phyloP scores from a whole-genome alignment of 1,139 yeast genomes.

The Hyphopichia fennica region DNA sequence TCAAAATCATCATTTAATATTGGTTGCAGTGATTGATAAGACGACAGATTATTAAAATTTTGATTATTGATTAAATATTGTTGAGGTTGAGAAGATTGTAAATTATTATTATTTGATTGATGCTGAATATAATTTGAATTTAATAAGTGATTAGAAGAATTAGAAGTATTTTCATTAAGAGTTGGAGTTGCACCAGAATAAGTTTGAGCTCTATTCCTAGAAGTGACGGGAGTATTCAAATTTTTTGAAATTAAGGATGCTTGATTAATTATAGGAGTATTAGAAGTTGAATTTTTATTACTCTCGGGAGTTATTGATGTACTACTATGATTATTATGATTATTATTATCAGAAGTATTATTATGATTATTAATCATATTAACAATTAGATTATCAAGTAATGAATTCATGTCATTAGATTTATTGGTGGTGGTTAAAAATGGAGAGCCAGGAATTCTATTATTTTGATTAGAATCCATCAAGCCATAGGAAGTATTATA shows the following conservation, averaged over 20 bases:
- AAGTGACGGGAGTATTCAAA: conserved; percentile 5
- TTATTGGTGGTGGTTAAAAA: conserved; percentile 13
- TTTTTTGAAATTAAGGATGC: not conserved
- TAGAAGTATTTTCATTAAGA: conserved; percentile 16
- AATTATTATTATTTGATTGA: not conserved
- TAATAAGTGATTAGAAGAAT: conserved; percentile 9
- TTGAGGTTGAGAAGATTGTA: conserved; percentile 5
- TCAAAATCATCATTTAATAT: conserved; percentile 57
- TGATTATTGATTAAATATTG: conserved; percentile 8
- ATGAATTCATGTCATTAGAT: conserved; percentile 28
- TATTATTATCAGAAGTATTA: conserved; percentile 3
- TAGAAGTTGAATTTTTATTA: not conserved
- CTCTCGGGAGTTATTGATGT: not conserved
- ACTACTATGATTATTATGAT: not conserved
- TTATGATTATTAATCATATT: conserved; percentile 13
- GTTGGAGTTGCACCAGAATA: conserved; percentile 39
- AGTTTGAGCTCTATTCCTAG: conserved; percentile 45
- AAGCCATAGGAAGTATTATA: conserved; percentile 9
- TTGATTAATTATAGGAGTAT: not conserved
- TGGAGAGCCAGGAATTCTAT: conserved; percentile 15
- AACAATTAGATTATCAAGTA: conserved; percentile 35
- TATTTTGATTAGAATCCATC: conserved; percentile 12
- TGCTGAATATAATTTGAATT: conserved; percentile 14
- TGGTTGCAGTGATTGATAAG: conserved; percentile 22
- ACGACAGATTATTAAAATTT: conserved; percentile 1